Conservation (phyloP, 371 early-diverging fungal species). For the Cladochytrium tenue region DNA sequence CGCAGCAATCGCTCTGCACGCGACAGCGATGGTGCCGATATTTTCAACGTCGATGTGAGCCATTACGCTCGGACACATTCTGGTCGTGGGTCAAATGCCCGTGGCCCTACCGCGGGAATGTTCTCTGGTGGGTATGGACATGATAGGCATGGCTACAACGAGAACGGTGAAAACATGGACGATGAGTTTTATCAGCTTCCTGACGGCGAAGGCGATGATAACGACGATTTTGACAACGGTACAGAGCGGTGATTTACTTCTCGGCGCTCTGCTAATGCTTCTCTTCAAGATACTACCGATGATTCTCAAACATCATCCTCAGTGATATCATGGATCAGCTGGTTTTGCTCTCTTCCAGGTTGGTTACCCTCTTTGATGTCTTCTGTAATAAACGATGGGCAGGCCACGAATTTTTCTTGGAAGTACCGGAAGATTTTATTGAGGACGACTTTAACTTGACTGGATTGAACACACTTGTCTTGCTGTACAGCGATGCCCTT, state of each 20-base stretch:
- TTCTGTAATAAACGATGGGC: not conserved
- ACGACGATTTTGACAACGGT: not conserved
- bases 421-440: slow-evolving; percentile 93
- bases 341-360: slow-evolving; percentile 61
- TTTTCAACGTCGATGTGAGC: not conserved
- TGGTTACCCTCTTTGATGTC: not conserved
- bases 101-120: not conserved
- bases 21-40: not conserved
- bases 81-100: not conserved
- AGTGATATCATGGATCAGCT: slow-evolving; percentile 51
- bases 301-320: slow-evolving; percentile 28
- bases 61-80: not conserved
- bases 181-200: not conserved
- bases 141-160: not conserved
- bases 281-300: not conserved
- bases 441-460: slow-evolving; percentile 95
- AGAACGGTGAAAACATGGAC: not conserved
- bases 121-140: not conserved
- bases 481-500: slow-evolving; percentile 79
- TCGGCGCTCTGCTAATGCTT: not conserved
- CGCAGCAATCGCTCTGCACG: not conserved
- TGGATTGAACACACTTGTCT: slow-evolving; percentile 79
- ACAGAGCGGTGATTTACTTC: not conserved
- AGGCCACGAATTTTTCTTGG: slow-evolving; percentile 93
- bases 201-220: not conserved